Evolutionary conservation across 352 stramenopile species (phyloP), one percentile per base, ranked within the genome.

Genomic region (Phytophthora tentaculata): DNA sequence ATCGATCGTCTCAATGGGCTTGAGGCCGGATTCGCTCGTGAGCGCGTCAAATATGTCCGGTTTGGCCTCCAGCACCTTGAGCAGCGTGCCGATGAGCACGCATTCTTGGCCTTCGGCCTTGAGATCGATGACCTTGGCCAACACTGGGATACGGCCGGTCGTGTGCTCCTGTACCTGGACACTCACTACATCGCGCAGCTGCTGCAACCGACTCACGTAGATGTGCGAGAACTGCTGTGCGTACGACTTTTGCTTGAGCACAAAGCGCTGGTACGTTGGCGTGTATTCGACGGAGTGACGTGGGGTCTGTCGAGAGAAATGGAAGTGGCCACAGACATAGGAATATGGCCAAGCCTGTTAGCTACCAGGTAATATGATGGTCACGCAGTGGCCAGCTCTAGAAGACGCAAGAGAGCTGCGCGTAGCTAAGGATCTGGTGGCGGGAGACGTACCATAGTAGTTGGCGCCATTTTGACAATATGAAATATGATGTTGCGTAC

Each of bases 171-270:
- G 73, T 17, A 92, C 76, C 32, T 79, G 75, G 2, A 68, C 67
- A 26, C 72, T 62, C 29, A 97, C 76, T 3, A 79, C 61, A 24
- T 88, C 77, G 24, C 90, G 89, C 48, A 97, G 81, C 61, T 77
- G 68, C 56, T 79, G 69, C 63, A 97, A 64, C 2, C 91, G 87
- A 64, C 78, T 93, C 61, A 94, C 81, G 74, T 98, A 98, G 37
- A 98, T 90, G 75, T 97, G 89, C 61, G 85, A 95, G 76, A 93
- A 98, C 71, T 98, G 92, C 69, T 94, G 88, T 14, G 73, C 80
- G 72, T 94, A 98, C 63, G 62, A 85, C 67, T 94, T 92, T 51
- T 93, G 78, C 74, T 95, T 92, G 28, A 96, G 74, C 58, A 92
- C 77, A 60, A 96, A 97, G 39, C 90, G 83, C 60, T 93, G 71